A percentile compares a stretch with the other conserved stretches of the same genome.
Conservation (phyloP, 176 grass and related monocot genomes). For the Triticum dicoccoides region DNA sequence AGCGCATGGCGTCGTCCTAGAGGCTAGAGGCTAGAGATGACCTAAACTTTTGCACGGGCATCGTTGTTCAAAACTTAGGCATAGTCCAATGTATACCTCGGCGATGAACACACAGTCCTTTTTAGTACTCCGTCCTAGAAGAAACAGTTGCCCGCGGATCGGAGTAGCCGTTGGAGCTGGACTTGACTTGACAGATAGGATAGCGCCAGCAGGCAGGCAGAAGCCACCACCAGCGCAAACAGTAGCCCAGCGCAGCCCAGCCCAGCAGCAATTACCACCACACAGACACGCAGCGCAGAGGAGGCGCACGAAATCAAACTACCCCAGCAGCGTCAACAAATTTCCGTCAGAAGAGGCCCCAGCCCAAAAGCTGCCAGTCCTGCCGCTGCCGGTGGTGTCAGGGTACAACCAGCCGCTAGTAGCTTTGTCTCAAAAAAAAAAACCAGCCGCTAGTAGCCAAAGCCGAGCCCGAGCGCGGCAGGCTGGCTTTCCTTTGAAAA, state of each 20-base stretch:
- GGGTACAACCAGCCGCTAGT: background rate
- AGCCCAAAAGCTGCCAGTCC: too few relatives aligned
- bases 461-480: background rate
- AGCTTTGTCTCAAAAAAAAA: background rate
- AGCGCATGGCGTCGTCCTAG: too few relatives aligned
- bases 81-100: too few relatives aligned
- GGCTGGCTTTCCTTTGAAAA: background rate
- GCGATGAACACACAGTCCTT: too few relatives aligned
- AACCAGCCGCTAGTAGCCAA: background rate
- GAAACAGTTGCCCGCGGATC: background rate
- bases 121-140: background rate
- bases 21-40: too few relatives aligned
- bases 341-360: background rate
- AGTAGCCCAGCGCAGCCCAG: background rate
- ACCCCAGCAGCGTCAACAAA: background rate
- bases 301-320: background rate
- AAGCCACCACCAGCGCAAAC: background rate
- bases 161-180: constrained; percentile 26
- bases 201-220: background rate
- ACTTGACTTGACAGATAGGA: background rate
- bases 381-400: background rate
- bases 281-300: background rate
- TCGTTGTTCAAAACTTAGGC: too few relatives aligned
- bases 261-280: background rate
- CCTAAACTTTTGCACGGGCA: background rate